phyloP scores from a whole-genome alignment of 352 stramenopile species.

The Blastocystis sp. region DNA sequence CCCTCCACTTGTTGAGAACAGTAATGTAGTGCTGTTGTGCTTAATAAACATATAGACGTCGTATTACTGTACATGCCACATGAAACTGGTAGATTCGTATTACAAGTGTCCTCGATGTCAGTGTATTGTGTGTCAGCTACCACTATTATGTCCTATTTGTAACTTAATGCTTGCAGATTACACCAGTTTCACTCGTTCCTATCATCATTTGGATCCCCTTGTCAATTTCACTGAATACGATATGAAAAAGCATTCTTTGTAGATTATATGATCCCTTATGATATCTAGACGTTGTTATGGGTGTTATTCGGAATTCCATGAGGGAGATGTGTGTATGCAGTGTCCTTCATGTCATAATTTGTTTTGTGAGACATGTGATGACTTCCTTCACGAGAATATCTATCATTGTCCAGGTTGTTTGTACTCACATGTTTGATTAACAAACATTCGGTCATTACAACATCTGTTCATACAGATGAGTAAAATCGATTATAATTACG shows the following conservation, averaged over 20 bases:
- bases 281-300: constrained; percentile 35
- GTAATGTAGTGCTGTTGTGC: not conserved
- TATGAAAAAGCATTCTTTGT: constrained; percentile 8
- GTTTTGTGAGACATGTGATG: constrained; percentile 50
- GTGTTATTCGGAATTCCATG: not conserved
- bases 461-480: not conserved
- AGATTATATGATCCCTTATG: not conserved
- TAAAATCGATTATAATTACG: constrained; percentile 21
- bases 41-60: not conserved
- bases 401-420: constrained; percentile 62
- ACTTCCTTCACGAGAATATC: constrained; percentile 44
- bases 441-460: not conserved
- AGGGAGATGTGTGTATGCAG: constrained; percentile 27
- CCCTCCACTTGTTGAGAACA: constrained; percentile 13
- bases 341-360: constrained; percentile 35
- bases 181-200: constrained; percentile 40
- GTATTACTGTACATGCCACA: constrained; percentile 43
- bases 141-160: constrained; percentile 41
- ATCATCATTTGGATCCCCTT: constrained; percentile 36
- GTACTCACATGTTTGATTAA: not conserved
- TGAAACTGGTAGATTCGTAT: not conserved
- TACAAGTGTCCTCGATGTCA: constrained; percentile 52
- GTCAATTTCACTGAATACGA: constrained; percentile 8
- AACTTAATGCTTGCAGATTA: constrained; percentile 33
- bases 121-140: constrained; percentile 36